Percentiles rank a stretch among this genome's conserved stretches.
phyloP scores from a whole-genome alignment of 306 rosid genomes.

The Trifolium fragiferum region DNA sequence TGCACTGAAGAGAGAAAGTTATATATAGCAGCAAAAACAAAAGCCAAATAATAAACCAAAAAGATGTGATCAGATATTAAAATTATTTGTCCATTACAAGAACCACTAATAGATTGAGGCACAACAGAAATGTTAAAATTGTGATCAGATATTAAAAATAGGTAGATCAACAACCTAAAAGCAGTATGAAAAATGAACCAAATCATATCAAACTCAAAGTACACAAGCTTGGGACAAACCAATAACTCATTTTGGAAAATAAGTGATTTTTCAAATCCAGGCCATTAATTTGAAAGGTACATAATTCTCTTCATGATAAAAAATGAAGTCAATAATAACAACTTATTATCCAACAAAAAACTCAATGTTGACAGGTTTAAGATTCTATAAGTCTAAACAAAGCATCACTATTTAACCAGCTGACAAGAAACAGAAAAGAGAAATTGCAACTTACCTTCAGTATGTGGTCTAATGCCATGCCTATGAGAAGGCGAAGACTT shows the following conservation, averaged over 20 bases:
- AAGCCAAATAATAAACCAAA: neutral
- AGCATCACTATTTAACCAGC: too few relatives aligned
- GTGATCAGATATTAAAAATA: conserved; percentile 21
- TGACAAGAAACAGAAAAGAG: too few relatives aligned
- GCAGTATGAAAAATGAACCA: conserved; percentile 7
- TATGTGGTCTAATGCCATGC: conserved; percentile 30
- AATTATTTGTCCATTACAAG: neutral
- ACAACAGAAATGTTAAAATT: conserved; percentile 6
- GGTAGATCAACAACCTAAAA: conserved; percentile 4
- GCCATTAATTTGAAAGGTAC: neutral
- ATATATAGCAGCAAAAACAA: neutral
- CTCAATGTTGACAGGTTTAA: too few relatives aligned
- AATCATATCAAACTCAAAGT: conserved; percentile 5
- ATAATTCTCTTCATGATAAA: neutral
- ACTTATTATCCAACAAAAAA: too few relatives aligned
- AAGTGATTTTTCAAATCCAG: neutral
- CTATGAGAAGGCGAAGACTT: conserved; percentile 50
- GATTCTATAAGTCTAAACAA: too few relatives aligned
- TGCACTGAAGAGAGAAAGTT: neutral
- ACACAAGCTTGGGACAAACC: neutral
- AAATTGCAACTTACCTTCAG: conserved; percentile 53
- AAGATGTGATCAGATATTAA: conserved; percentile 10
- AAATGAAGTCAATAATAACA: too few relatives aligned
- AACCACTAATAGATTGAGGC: conserved; percentile 16
- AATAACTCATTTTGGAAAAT: neutral